These are phyloP conservation scores for Boehmeria nivea DNA, from an alignment of 306 rosid genomes.

Conservation along the genomic window DNA sequence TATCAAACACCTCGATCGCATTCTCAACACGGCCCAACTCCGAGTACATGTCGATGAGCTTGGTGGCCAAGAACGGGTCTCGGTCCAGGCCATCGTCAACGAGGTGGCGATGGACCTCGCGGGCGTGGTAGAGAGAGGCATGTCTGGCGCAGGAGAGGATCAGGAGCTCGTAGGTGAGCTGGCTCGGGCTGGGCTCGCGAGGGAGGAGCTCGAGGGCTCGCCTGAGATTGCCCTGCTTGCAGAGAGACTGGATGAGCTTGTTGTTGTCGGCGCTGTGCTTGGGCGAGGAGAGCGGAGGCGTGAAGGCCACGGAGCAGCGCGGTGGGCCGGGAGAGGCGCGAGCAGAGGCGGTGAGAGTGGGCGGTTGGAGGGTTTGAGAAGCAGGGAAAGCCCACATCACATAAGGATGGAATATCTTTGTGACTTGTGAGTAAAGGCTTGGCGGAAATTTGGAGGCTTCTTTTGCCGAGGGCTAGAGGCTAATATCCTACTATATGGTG, in stretches of 20 bases:
- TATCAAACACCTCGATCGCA: slow-evolving; percentile 70
- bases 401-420: slow-evolving; percentile 1
- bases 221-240: slow-evolving; percentile 67
- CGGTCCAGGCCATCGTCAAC: slow-evolving; percentile 49
- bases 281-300: slow-evolving; percentile 27
- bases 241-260: slow-evolving; percentile 62
- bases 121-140: slow-evolving; percentile 56
- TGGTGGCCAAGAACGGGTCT: slow-evolving; percentile 83
- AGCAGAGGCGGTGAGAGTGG: slow-evolving; percentile 22
- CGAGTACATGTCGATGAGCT: slow-evolving; percentile 75
- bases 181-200: slow-evolving; percentile 59
- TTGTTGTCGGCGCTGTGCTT: slow-evolving; percentile 31
- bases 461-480: too few relatives aligned
- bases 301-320: slow-evolving; percentile 35
- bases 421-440: too few relatives aligned
- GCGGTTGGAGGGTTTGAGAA: slow-evolving; percentile 32
- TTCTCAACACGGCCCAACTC: slow-evolving; percentile 58
- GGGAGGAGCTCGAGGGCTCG: slow-evolving; percentile 61
- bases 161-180: slow-evolving; percentile 66
- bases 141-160: slow-evolving; percentile 58
- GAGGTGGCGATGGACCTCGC: slow-evolving; percentile 52
- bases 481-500: neutral
- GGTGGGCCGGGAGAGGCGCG: slow-evolving; percentile 26
- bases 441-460: too few relatives aligned
- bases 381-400: slow-evolving; percentile 66